Conservation (phyloP, 139 green algal species). For the Protoeuglena noctilucae region DNA sequence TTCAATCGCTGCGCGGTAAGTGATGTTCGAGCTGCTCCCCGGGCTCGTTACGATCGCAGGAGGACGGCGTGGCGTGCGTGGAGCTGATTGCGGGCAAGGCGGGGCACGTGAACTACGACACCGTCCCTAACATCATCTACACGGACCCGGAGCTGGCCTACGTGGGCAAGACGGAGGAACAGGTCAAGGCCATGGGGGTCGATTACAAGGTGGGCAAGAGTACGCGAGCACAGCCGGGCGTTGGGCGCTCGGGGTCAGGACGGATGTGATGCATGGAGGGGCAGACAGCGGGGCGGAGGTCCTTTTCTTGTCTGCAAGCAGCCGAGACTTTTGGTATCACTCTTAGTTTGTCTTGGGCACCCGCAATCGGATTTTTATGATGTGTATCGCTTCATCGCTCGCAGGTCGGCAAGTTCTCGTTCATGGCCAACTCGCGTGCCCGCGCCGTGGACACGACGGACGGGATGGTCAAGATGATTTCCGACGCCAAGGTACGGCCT, state of each 20-base stretch:
- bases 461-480: slow-evolving; percentile 88
- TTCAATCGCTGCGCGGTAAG: no score
- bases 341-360: neutral
- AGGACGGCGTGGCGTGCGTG: slow-evolving; percentile 90
- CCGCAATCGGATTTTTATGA: neutral
- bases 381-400: neutral
- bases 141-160: slow-evolving; percentile 79
- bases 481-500: no score
- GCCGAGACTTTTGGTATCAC: no score
- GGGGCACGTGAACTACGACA: slow-evolving; percentile 96
- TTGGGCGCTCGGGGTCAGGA: no score
- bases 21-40: no score
- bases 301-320: no score
- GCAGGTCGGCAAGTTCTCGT: slow-evolving; percentile 79
- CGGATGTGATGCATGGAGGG: no score
- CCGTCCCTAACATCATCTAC: slow-evolving; percentile 93
- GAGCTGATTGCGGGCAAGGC: slow-evolving; percentile 79
- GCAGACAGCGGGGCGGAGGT: no score
- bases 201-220: slow-evolving; percentile 39
- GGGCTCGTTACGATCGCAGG: no score
- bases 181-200: slow-evolving; percentile 37
- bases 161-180: slow-evolving; percentile 69
- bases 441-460: slow-evolving; percentile 73
- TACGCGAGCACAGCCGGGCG: no score
- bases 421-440: slow-evolving; percentile 93